Evolutionary conservation across 345 rosid species (phyloP).

Genomic region (Citrus sinensis): DNA sequence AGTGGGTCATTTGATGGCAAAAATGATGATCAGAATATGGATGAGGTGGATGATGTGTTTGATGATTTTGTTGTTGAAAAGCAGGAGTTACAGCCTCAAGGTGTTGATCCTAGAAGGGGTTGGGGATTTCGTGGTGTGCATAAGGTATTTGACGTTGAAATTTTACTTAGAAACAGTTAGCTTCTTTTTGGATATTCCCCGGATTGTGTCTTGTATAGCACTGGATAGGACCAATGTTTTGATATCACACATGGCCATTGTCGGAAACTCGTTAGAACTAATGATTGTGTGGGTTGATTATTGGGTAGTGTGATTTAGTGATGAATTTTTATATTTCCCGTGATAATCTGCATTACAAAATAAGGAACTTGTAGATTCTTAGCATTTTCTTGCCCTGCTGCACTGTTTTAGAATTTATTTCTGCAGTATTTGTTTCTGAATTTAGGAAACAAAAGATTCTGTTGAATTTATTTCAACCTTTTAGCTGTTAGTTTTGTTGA

Average conservation of each 20-base stretch:
- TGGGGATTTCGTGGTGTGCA: conserved; percentile 96
- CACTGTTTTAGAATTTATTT: neutral
- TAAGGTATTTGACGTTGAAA: conserved; percentile 42
- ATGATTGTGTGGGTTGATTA: neutral
- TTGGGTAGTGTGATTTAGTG: neutral
- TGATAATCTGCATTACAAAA: neutral
- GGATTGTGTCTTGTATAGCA: neutral
- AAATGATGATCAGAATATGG: conserved; percentile 19
- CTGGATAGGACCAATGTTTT: neutral
- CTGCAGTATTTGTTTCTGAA: neutral
- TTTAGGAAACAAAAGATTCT: neutral
- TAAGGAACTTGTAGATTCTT: neutral
- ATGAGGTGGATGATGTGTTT: conserved; percentile 32
- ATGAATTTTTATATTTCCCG: neutral
- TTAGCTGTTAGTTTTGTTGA: neutral
- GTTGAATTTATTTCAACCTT: neutral
- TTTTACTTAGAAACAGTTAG: neutral
- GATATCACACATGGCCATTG: neutral
- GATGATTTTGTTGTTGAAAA: conserved; percentile 38
- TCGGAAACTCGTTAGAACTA: neutral
- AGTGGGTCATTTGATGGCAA: conserved; percentile 22
- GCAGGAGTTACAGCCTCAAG: conserved; percentile 64
- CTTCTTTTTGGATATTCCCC: neutral
- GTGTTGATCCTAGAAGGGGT: conserved; percentile 87
- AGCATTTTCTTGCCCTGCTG: neutral